Conservation (phyloP, 139 green algal genomes). For the Chlorella vulgaris region DNA sequence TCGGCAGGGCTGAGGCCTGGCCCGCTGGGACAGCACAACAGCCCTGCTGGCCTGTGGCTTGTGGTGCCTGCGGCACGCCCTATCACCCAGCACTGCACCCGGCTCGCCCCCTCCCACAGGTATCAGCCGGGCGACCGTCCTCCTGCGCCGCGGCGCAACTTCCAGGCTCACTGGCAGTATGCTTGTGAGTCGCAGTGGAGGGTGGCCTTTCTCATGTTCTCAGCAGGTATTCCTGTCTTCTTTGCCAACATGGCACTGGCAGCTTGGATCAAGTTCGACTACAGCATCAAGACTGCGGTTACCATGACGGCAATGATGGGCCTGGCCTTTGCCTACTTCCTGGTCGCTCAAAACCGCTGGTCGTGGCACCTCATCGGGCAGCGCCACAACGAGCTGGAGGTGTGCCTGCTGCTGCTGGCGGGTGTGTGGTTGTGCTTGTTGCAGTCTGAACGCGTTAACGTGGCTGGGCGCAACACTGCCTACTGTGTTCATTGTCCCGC, state of each 20-base stretch:
- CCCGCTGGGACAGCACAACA: no score
- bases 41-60: neutral
- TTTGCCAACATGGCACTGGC: constrained; percentile 29
- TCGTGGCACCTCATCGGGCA: constrained; percentile 13
- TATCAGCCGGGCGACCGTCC: constrained; percentile 6
- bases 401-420: neutral
- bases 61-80: no score
- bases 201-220: constrained; percentile 8
- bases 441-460: no score
- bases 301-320: constrained; percentile 19
- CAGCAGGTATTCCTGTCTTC: constrained; percentile 2
- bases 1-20: neutral
- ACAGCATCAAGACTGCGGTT: neutral
- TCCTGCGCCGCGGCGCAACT: constrained; percentile 14
- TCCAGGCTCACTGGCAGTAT: constrained; percentile 15
- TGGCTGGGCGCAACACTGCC: no score
- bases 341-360: constrained; percentile 24
- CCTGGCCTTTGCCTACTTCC: neutral
- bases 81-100: no score
- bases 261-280: constrained; percentile 22
- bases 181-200: constrained; percentile 26
- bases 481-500: no score
- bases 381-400: neutral
- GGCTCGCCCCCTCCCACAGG: neutral
- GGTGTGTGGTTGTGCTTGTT: no score